phyloP scores from a whole-genome alignment of 345 rosid species.

The Populus deltoides region DNA sequence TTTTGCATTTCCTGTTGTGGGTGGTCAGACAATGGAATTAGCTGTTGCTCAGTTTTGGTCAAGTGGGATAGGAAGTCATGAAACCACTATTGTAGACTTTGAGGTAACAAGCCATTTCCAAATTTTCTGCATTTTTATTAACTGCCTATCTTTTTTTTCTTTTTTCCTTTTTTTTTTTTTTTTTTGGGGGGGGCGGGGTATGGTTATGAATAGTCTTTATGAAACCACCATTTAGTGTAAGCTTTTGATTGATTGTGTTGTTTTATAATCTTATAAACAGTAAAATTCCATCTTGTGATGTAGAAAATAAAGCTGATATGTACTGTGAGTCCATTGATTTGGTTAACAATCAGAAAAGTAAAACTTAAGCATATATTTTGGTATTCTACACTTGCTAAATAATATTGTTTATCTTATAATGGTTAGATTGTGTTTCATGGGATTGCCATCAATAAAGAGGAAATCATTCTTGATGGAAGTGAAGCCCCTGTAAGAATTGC shows the following conservation, averaged over 20 bases:
- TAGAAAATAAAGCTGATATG: background rate
- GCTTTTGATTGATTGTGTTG: background rate
- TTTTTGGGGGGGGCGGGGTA: background rate
- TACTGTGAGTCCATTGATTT: background rate
- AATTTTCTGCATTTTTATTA: too few relatives aligned
- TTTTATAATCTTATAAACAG: background rate
- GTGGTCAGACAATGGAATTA: slow-evolving; percentile 94
- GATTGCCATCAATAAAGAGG: slow-evolving; percentile 66
- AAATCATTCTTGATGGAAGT: slow-evolving; percentile 90
- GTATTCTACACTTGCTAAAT: background rate
- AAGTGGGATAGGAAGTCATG: slow-evolving; percentile 93
- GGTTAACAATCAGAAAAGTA: background rate
- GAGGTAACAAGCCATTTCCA: slow-evolving; percentile 52
- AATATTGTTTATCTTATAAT: slow-evolving; percentile 1
- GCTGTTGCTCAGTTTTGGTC: slow-evolving; percentile 97
- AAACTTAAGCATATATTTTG: background rate
- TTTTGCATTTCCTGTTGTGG: slow-evolving; percentile 71
- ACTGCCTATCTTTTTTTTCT: background rate
- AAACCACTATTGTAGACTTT: slow-evolving; percentile 74
- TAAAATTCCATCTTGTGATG: background rate
- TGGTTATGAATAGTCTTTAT: background rate
- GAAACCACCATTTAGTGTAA: background rate
- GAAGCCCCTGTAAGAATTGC: slow-evolving; percentile 88
- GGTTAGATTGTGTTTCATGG: slow-evolving; percentile 81
- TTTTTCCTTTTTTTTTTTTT: too few relatives aligned